Base-by-base conservation (phyloP, 73 alveolate genomes). In the Stentor roeselii region DNA sequence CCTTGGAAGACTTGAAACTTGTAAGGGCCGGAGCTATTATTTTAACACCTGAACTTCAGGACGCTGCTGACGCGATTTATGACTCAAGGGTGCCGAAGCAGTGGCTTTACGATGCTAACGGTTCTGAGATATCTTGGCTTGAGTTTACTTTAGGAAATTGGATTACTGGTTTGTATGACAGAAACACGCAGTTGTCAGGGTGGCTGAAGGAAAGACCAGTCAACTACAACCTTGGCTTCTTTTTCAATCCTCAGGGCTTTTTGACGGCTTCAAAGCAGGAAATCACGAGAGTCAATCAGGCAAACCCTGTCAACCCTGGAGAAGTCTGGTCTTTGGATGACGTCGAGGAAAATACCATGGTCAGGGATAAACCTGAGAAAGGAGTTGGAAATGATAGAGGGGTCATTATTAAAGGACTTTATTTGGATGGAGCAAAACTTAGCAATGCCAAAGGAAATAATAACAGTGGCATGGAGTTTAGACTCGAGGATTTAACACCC, bases 181-280 rank as follows among this genome's bases (percentile, higher is more conserved):
- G 99, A 84, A 96, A 96, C 75, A 94, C 91, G 89, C 95, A 93
- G 94, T 92, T 98, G 82, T 95, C 95, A 88, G 94, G 91, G 91
- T 98, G 99, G 99, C 87, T 97, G 42, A 80, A 93, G 82, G 96
- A 93, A 84, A 90, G 99, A 83, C 99, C 98, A 40, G 94, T 95
- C 50, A 78, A 85, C 74, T 98, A 90, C 92, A 96, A 96, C 95
- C 91, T 98, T 78, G 97, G 99, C 3, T 99, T 99, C 86, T 97
- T 98, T 96, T 93, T 97, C 95, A 98, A 98, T 83, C 99, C 99
- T n/a, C 99, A 98, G 93, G 99, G 99, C 82, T 98, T 97, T 98
- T 93, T 98, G 78, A 98, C 99, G 36, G 99, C 99, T 60, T 92
- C 97, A 92, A 98, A 97, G 84, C 98, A 97, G 92, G 99, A 98